Conservation (phyloP, 805 yeast genomes). For the Monosporozyma yasuniensis region DNA sequence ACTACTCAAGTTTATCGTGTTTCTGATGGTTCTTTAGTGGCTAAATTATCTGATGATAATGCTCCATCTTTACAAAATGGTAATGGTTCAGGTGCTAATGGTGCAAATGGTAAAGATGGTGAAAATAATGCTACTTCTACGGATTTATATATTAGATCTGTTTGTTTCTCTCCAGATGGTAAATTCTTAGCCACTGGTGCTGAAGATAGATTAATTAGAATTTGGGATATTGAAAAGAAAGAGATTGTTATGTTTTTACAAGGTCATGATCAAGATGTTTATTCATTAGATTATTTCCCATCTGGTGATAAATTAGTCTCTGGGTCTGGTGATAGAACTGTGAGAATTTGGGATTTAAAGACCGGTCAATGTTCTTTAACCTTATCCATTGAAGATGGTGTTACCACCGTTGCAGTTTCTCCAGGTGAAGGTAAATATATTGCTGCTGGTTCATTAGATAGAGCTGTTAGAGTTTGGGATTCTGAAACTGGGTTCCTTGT, state of each 20-base stretch:
- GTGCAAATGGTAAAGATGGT: constrained; percentile 8
- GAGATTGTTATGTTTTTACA: constrained; percentile 77
- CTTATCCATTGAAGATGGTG: constrained; percentile 94
- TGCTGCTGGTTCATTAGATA: constrained; percentile 96
- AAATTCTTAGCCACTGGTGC: constrained; percentile 91
- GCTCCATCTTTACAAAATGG: constrained; percentile 6
- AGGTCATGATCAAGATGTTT: constrained; percentile 97
- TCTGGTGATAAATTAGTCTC: constrained; percentile 88
- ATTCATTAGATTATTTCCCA: constrained; percentile 89
- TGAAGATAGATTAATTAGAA: constrained; percentile 81
- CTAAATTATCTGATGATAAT: constrained; percentile 73
- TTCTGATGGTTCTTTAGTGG: constrained; percentile 81
- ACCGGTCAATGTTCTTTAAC: constrained; percentile 84
- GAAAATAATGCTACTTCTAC: constrained; percentile 24
- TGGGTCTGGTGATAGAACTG: constrained; percentile 95
- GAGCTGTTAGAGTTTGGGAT: constrained; percentile 96
- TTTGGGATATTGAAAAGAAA: constrained; percentile 86
- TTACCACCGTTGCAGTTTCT: constrained; percentile 93
- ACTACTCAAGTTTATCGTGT: constrained; percentile 92
- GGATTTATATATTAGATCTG: constrained; percentile 88
- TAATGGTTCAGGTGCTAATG: constrained; percentile 1
- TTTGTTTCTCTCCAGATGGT: constrained; percentile 93
- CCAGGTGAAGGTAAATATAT: constrained; percentile 91
- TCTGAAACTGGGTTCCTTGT: constrained; percentile 85
- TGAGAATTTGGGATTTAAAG: constrained; percentile 88